Evolutionary conservation across 768 basidiomycete species (phyloP).

Genomic region (Candolleomyces efflorescens): DNA sequence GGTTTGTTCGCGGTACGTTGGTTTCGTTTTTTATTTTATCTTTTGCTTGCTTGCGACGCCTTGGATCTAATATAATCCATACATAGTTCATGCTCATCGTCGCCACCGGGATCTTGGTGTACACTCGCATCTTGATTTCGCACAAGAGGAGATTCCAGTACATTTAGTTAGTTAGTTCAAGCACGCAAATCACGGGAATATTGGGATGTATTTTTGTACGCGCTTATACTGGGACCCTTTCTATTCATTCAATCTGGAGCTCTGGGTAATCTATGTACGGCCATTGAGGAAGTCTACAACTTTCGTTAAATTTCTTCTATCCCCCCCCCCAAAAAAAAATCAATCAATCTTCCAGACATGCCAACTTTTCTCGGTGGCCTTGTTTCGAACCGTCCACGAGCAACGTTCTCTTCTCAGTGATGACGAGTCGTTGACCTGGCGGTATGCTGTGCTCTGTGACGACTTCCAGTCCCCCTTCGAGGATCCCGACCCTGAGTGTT

Average conservation of each 20-base stretch:
- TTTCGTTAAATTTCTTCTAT: no score
- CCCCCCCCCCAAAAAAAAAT: no score
- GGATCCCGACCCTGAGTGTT: conserved; percentile 39
- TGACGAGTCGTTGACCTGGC: conserved; percentile 13
- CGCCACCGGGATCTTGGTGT: background rate
- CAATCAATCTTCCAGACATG: no score
- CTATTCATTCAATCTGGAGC: no score
- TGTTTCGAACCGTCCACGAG: no score
- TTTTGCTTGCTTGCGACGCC: background rate
- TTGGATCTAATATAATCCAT: background rate
- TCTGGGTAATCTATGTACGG: no score
- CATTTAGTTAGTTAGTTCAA: background rate
- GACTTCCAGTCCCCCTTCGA: conserved; percentile 21
- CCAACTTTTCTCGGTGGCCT: no score
- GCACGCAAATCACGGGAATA: background rate
- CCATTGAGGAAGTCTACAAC: no score
- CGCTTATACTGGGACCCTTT: no score
- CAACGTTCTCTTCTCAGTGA: conserved; percentile 3
- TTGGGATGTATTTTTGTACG: no score
- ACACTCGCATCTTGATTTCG: background rate
- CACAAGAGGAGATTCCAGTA: background rate
- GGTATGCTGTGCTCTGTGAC: conserved; percentile 9
- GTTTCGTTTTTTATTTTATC: background rate
- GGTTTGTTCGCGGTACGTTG: conserved; percentile 31
- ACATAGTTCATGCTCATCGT: background rate